Conservation (phyloP, 1,139 yeast genomes). For the Meyerozyma sp. region DNA sequence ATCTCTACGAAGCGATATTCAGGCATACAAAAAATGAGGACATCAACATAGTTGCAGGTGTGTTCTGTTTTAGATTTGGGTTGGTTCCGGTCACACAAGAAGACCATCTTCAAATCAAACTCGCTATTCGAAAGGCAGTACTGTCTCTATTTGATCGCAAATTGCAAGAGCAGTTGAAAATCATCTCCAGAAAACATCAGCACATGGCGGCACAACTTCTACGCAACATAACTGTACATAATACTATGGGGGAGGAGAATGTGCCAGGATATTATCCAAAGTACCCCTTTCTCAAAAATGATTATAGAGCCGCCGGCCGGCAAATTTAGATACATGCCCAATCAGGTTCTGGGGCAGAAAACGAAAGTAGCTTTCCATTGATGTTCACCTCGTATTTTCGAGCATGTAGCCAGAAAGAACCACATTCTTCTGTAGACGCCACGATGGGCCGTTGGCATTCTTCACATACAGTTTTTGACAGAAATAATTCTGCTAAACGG, state of each 20-base stretch:
- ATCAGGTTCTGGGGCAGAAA: slow-evolving; percentile 18
- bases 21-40: slow-evolving; percentile 8
- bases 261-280: slow-evolving; percentile 15
- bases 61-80: slow-evolving; percentile 11
- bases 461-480: slow-evolving; percentile 25
- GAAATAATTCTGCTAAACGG: slow-evolving; percentile 10
- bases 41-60: slow-evolving; percentile 23
- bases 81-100: slow-evolving; percentile 7
- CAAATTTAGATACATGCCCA: neutral
- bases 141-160: neutral
- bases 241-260: neutral
- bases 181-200: neutral
- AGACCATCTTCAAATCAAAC: neutral
- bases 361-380: slow-evolving; percentile 18
- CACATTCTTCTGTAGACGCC: slow-evolving; percentile 29
- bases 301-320: slow-evolving; percentile 1
- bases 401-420: slow-evolving; percentile 56
- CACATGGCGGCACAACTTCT: neutral
- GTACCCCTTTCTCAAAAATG: slow-evolving; percentile 15
- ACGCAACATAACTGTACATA: neutral
- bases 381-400: slow-evolving; percentile 30
- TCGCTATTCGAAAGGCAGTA: neutral
- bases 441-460: slow-evolving; percentile 41
- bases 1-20: slow-evolving; percentile 17
- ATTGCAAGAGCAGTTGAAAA: neutral